Percentiles rank a stretch among this genome's conserved stretches.
Conservation (phyloP, 768 basidiomycete species). For the Boletus speciosus region DNA sequence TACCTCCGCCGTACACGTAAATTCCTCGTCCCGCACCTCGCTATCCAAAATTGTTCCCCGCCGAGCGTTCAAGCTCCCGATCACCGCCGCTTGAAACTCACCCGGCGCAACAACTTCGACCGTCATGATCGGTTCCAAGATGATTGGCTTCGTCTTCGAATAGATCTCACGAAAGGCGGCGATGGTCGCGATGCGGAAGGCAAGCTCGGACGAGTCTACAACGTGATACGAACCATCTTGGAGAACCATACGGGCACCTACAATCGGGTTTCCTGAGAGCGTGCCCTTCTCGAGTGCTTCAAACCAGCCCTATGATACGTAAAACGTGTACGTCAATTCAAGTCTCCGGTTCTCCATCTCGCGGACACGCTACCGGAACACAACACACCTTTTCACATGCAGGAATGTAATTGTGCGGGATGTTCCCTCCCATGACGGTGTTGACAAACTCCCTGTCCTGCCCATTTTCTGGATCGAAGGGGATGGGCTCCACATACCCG, state of each 20-base stretch:
- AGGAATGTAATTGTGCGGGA: conserved; percentile 89
- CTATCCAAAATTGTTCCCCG: conserved; percentile 94
- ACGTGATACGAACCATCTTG: conserved; percentile 91
- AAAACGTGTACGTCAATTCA: neutral
- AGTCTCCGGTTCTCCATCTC: neutral
- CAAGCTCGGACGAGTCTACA: conserved; percentile 95
- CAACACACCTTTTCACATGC: conserved; percentile 82
- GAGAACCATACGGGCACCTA: conserved; percentile 81
- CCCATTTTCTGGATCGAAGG: conserved; percentile 66
- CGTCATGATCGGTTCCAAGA: conserved; percentile 98
- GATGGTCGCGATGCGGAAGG: conserved; percentile 87
- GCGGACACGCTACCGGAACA: neutral
- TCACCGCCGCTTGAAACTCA: conserved; percentile 95
- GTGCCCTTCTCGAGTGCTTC: conserved; percentile 92
- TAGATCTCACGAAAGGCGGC: conserved; percentile 93
- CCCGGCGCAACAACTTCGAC: conserved; percentile 95
- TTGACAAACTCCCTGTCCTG: conserved; percentile 85
- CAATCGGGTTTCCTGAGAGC: conserved; percentile 83
- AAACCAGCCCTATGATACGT: conserved; percentile 71
- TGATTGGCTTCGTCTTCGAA: conserved; percentile 67
- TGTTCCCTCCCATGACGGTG: conserved; percentile 86
- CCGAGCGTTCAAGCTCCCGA: conserved; percentile 89
- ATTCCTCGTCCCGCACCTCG: conserved; percentile 96
- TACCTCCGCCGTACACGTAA: conserved; percentile 87
- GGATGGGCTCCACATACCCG: conserved; percentile 89